Evolutionary conservation across 73 alveolate genomes (phyloP), one percentile per base, ranked within the genome.

Genomic region (Loxodes magnus): DNA sequence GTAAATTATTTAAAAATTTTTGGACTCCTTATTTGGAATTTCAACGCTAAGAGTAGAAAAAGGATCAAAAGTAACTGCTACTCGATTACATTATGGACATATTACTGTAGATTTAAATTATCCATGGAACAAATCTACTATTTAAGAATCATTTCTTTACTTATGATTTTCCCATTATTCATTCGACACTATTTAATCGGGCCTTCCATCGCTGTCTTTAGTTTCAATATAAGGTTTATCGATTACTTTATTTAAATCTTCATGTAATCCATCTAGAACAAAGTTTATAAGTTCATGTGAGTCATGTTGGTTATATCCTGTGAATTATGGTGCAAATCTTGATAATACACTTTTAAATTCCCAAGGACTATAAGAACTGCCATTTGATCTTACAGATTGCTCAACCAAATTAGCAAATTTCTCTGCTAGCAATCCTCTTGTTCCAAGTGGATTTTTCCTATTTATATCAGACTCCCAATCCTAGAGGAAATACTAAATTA

Each of bases 251-350:
- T 83, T 88, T 23, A 91, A 66, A 53, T 90, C 99, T 68, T 94
- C 99, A 65, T 94, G 98, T 15, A 94, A 60, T 54, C 86, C 84
- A 77, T 92, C 98, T 31, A 94, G 76, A 58, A 94, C 77, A 65
- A 74, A 92, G 48, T 73, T 74, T 31, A 94, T 56, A 37, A 94
- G 73, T 67, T 92, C 98, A 48, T 91, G 65, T 5, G 95, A 74
- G 43, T 90, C 98, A 48, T 90, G 95, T 66, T 90, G 82, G 15
- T 67, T 52, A 20, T 78, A 66, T n/a, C 96, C 98, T 36, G 43
- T 34, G 52, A 78, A 78, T 71, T 52, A 36, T 0, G 74, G 71
- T 30, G 55, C 29, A 26, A 74, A 53, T 27, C 51, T 51, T 46
- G 81, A 42, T 10, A 58, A 14, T 5, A 36, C 9, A 44, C 71